A percentile compares a stretch with the other conserved stretches of the same genome.
Conservation (phyloP, 2,329 filamentous ascomycete species). For the Graphilbum fragrans region DNA sequence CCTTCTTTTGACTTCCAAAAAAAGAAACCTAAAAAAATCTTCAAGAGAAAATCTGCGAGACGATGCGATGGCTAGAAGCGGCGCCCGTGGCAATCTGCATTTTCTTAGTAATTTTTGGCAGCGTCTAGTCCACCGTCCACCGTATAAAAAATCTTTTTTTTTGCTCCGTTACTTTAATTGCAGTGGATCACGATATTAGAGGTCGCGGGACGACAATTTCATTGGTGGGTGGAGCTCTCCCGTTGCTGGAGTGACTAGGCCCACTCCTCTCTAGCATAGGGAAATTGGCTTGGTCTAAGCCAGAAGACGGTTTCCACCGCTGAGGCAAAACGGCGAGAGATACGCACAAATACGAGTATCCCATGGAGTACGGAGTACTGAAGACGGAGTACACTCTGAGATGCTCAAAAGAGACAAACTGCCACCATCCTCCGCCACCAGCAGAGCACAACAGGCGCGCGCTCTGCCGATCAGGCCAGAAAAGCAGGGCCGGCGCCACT, state of each 20-base stretch:
- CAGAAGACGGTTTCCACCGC: background rate
- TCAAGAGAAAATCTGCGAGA: too few relatives aligned
- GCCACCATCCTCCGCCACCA: too few relatives aligned
- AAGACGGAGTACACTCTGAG: too few relatives aligned
- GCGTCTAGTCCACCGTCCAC: background rate
- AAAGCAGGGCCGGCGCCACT: too few relatives aligned
- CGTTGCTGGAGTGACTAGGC: slow-evolving; percentile 3
- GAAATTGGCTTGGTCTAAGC: background rate
- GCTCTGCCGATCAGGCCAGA: too few relatives aligned
- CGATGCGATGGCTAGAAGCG: too few relatives aligned
- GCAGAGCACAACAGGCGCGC: too few relatives aligned
- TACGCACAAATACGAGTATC: background rate
- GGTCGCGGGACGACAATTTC: slow-evolving; percentile 11
- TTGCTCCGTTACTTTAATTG: slow-evolving; percentile 10
- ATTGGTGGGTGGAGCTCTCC: slow-evolving; percentile 8
- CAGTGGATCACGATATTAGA: slow-evolving; percentile 11
- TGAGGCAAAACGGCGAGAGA: background rate
- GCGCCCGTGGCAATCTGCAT: too few relatives aligned
- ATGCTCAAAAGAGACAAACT: too few relatives aligned
- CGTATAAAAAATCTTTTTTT: background rate
- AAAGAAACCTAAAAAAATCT: background rate
- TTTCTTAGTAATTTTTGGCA: too few relatives aligned
- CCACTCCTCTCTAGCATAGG: background rate
- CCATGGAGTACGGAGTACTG: too few relatives aligned
- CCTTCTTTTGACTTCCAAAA: background rate